Evolutionary conservation across 2,329 filamentous ascomycete species (phyloP).

Genomic region (Proliferodiscus dingleyae): DNA sequence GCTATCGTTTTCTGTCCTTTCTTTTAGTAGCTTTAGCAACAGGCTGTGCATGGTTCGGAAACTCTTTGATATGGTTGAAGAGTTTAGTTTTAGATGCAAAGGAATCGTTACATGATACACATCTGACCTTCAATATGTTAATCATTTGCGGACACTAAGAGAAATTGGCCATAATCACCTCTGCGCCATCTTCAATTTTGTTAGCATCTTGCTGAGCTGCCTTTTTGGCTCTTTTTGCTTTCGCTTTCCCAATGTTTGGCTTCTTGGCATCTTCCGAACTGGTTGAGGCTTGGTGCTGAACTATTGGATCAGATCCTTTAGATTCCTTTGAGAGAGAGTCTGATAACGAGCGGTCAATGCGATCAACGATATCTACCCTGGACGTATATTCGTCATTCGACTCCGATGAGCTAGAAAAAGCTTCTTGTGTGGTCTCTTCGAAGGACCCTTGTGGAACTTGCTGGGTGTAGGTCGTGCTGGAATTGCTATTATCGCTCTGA

Average conservation of each 20-base stretch:
- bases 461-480: no score
- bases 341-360: slow-evolving; percentile 16
- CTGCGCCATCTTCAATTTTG: slow-evolving; percentile 13
- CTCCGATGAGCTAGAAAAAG: slow-evolving; percentile 13
- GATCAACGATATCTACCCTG: slow-evolving; percentile 26
- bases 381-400: slow-evolving; percentile 31
- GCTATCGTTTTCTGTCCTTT: slow-evolving; percentile 18
- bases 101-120: slow-evolving; percentile 49
- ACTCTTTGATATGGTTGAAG: slow-evolving; percentile 56
- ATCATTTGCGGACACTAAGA: slow-evolving; percentile 1
- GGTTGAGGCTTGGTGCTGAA: slow-evolving; percentile 9
- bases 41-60: slow-evolving; percentile 50
- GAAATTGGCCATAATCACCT: slow-evolving; percentile 11
- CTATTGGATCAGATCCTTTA: slow-evolving; percentile 12
- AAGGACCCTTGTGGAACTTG: no score
- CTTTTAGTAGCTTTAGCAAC: slow-evolving; percentile 24
- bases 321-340: slow-evolving; percentile 9
- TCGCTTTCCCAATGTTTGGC: slow-evolving; percentile 45
- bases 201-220: slow-evolving; percentile 33
- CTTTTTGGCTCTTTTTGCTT: slow-evolving; percentile 47
- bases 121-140: slow-evolving; percentile 39
- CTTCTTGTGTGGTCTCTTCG: neutral
- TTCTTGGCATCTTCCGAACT: slow-evolving; percentile 11
- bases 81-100: slow-evolving; percentile 59
- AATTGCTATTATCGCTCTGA: neutral